Evolutionary conservation across 2,329 filamentous ascomycete species (phyloP), one percentile per base, ranked within the genome.

Genomic region (Monosporascus cannonballus): DNA sequence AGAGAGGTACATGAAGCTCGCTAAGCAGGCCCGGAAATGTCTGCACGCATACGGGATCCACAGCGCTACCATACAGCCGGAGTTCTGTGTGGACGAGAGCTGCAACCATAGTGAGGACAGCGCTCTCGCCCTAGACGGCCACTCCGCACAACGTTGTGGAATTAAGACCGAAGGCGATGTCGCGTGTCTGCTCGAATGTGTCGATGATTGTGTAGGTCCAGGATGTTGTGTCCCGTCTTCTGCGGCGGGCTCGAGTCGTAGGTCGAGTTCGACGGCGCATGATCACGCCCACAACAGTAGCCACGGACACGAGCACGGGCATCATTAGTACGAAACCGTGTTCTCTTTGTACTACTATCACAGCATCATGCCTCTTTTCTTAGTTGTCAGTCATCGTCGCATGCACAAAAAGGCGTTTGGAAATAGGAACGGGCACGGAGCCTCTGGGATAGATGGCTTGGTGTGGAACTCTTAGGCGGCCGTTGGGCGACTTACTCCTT

Each of bases 21-120:
- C 93, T 20, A 84, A 84, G 54, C 85, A 87, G 52, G 89, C 95
- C 18, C 82, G 92, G 47, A 86, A 86, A 64, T 99, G 94, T 64
- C 83, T 99, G 3, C 94, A 99, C 70, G 92, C 84, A 37, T 96
- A 96, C 63, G 93, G 94, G 52, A 97, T 99, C 59, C 94, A 99
- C 74, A 95, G 89, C 38, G 93, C 91, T 37, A 99, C 94, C 14
- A 97, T 99, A 61, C 94, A 99, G 71, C 94, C 94, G 6, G 94
- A 99, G 70, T 99, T 86, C 61, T 84, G 81, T 57, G 69, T 82
- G 25, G 81, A 82, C 58, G 64, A 72, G 41, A 68, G 70, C 49
- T 77, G 76, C 57, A 67, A 64, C 51, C 71, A 73, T 39, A 60
- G 67, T 15, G 67, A 70, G 38, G 66, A 70, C 44, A 62, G 55